Evolutionary conservation across 345 rosid species (phyloP), one percentile per base, ranked within the genome.

Genomic region (Toxicodendron radicans): DNA sequence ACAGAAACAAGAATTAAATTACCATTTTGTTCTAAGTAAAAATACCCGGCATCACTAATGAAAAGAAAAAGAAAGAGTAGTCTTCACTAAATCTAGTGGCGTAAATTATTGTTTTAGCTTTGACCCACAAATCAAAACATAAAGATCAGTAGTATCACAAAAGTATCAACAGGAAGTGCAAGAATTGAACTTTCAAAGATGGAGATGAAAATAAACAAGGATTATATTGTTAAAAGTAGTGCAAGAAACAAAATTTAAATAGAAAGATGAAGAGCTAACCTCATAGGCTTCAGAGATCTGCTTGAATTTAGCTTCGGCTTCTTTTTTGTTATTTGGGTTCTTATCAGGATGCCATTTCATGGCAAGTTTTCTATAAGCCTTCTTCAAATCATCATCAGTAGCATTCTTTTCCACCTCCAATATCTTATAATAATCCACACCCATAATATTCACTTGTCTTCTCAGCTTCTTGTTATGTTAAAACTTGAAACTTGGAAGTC

Each of bases 331-430:
- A 58, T 78, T 86, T 14, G 96, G 97, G 81, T 93, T 93, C 86
- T 93, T 93, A 78, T 93, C 98, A 16, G 97, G 98, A 72, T 93
- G 98, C 97, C 98, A 91, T 69, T 89, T 91, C 94, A 91, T 89
- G 35, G 98, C 98, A 52, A 93, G 96, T 79, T 87, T 93, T 57
- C 97, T 78, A 66, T 93, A 93, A 43, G 98, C 88, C 82, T 93
- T 93, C 92, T 88, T 93, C 70, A 91, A 75, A 67, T 91, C 98
- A 0, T 89, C 98, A 52, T 91, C 97, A 18, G 66, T 87, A 1
- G 92, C 93, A 71, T 72, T 84, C 84, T 75, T 90, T 56, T 89
- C 92, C 0, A 93, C 97, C 73, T 85, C 75, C 76, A 93, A 82
- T 33, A 87, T 64, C 64, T 85, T 88, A 72, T 81, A 91, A 73